Conservation (phyloP, 768 basidiomycete genomes). For the Tulasnella sp. region DNA sequence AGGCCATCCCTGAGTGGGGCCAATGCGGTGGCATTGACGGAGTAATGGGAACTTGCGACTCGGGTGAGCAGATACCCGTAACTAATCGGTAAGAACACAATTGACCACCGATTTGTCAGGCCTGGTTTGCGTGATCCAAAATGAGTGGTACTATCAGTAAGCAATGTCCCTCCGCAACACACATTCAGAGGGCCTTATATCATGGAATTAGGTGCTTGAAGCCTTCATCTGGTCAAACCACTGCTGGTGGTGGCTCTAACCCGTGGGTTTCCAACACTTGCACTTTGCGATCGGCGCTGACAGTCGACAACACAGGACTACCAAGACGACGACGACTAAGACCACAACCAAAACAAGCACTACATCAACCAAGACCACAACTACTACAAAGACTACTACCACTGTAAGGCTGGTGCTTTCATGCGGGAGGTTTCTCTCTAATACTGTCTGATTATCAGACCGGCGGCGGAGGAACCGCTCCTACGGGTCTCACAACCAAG, state of each 20-base stretch:
- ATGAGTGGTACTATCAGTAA: not conserved
- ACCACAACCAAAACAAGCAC: not conserved
- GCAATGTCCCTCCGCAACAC: not conserved
- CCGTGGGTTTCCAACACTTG: not conserved
- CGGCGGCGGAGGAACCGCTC: not conserved
- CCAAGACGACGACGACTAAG: not conserved
- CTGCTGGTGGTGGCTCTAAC: not conserved
- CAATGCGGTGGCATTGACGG: not conserved
- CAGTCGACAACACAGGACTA: not conserved
- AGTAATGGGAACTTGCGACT: not conserved
- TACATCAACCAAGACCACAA: not conserved
- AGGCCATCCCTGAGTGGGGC: not conserved
- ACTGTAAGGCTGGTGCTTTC: not conserved
- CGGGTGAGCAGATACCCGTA: not conserved
- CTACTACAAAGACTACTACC: not conserved
- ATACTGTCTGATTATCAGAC: not conserved
- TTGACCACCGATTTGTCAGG: not conserved
- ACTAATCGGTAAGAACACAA: not conserved
- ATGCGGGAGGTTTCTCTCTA: not conserved
- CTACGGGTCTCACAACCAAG: conserved; percentile 23
- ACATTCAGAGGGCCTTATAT: not conserved
- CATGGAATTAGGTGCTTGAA: not conserved
- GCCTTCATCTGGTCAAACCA: not conserved
- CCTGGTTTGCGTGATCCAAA: not conserved
- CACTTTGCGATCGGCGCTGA: not conserved